Evolutionary conservation across 2,329 filamentous ascomycete genomes (phyloP), one percentile per base, ranked within the genome.

Genomic region (Leptographium wingfieldii): DNA sequence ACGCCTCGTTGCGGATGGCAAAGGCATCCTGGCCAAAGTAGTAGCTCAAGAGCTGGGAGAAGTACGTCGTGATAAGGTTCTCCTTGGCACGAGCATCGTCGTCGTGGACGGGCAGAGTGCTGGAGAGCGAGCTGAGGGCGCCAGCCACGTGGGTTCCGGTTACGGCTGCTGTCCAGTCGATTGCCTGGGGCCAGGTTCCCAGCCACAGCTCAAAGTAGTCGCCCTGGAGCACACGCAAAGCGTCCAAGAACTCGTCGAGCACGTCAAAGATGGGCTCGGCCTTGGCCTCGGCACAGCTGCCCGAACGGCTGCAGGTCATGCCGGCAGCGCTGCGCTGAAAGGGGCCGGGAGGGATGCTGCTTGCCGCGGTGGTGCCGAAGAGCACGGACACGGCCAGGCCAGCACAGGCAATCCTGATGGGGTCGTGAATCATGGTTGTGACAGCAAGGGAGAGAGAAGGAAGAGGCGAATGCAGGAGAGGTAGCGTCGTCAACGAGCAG

Each of bases 131-230:
- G 19, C 79, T 82, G 19, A 94, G 78, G 3, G 85, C 81, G 16
- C 85, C 87, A 0, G 89, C 87, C 43, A 96, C 73, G 60, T 92
- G 84, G 0, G 92, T 96, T 52, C 85, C 85, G 66, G 90, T 77
- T 10, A 96, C 90, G 4, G 92, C 92, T 22, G 85, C 86, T 0
- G 92, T 97, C 92, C 92, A 97, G 74, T 96, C 92, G 67, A 95
- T 96, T 38, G 88, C 82, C 1, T 79, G 78, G 0, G 91, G 90
- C 90, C 92, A 97, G 31, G 84, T 90, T 12, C 88, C 91, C 43
- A 87, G 75, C 79, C 88, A 88, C 5, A 86, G 73, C 55, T 84
- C 80, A 69, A 94, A 96, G 73, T 90, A 96, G 31, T 79, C 76
- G 58, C 82, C 77, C 70, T 96, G 91, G 78, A 96, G 83, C 6